Base-by-base conservation (phyloP, 129 eudicot species). In the Escallonia herrerae region DNA sequence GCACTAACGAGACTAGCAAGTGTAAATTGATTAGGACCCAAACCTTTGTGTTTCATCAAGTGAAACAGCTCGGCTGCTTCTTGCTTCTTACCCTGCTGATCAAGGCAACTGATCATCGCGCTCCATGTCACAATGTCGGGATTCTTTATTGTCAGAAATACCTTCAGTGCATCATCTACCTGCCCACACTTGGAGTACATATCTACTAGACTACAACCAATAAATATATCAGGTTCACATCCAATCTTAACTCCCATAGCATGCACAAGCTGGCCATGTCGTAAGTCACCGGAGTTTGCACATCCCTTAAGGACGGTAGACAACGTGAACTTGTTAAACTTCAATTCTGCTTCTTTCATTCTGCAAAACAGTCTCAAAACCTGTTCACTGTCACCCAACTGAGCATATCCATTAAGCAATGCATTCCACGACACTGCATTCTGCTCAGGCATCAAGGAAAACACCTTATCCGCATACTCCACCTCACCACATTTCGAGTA, bases 61-160 rank as follows among this genome's bases (percentile, higher is more conserved):
- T 15, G 44, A 69, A 78, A 78, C 13, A 78, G 47, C 49, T 69
- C 79, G 2, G 75, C 56, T 45, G 83, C 83, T 40, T 78, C 65
- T 69, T 69, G 65, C 64, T 68, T 58, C 33, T 59, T 73, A 52
- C 78, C 76, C 71, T 78, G 83, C 40, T 78, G 83, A 40, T 63
- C 79, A 44, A 73, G 76, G 72, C 83, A 78, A 78, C 76, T 56
- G 0, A 78, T 78, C 48, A 78, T 78, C 11, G 79, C 72, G 64
- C 83, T 78, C 83, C 83, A 78, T 43, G 72, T 78, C n/a, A 78
- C 79, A 64, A 63, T 14, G 9, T 78, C 79, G 5, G 83, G 79
- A 45, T 62, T 57, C 63, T 78, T 69, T 68, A 78, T 58, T 56
- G 62, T 64, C 59, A 44, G 45, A 59, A 78, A 78, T 48, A 68